Evolutionary conservation across 352 stramenopile species (phyloP).

Genomic region (Elongisporangium anandrum): DNA sequence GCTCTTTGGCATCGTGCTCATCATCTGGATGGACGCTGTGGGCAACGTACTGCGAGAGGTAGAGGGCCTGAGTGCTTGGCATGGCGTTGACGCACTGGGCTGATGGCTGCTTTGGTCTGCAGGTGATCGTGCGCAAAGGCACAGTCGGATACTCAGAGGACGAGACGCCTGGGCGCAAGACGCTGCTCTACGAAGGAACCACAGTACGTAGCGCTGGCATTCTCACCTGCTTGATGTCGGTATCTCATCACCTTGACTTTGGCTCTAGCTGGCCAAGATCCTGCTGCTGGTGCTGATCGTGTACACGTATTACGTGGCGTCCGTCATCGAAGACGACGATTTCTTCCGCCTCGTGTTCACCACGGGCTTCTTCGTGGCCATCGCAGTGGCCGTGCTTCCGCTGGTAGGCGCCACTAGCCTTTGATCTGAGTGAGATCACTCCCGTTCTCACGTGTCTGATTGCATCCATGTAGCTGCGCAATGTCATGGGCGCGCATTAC

Average conservation of each 20-base stretch:
- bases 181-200: constrained; percentile 60
- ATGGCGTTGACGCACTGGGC: not conserved
- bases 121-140: constrained; percentile 60
- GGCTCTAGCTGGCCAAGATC: constrained; percentile 48
- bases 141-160: constrained; percentile 56
- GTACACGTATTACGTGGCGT: constrained; percentile 69
- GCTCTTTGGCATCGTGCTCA: constrained; percentile 64
- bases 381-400: constrained; percentile 48
- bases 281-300: constrained; percentile 64
- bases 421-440: too few relatives aligned
- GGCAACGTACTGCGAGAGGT: constrained; percentile 61
- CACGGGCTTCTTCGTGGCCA: constrained; percentile 64
- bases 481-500: constrained; percentile 67
- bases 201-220: constrained; percentile 33
- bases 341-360: constrained; percentile 51
- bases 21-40: constrained; percentile 70
- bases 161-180: constrained; percentile 52
- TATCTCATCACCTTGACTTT: too few relatives aligned
- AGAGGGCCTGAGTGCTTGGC: not conserved
- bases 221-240: too few relatives aligned
- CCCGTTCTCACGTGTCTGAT: constrained; percentile 1
- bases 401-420: too few relatives aligned
- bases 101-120: not conserved
- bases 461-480: constrained; percentile 39
- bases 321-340: constrained; percentile 46